A percentile compares a stretch with the other conserved stretches of the same genome.
These are phyloP conservation scores for Thielaviopsis punctulata DNA, from an alignment of 2,329 filamentous ascomycete species.

Conservation along the genomic window DNA sequence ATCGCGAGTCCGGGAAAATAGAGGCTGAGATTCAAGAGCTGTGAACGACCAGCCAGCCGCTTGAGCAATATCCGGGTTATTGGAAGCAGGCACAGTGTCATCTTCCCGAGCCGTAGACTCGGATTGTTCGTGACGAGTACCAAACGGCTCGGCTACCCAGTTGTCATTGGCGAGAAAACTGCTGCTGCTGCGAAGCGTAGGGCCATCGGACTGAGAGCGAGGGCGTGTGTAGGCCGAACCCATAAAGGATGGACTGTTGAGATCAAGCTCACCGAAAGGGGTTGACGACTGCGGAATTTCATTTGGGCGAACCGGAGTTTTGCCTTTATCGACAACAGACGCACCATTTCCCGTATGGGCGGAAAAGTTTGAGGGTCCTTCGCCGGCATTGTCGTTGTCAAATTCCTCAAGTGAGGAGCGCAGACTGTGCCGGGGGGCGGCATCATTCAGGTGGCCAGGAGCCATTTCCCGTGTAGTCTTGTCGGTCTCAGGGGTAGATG, in stretches of 20 bases:
- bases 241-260: neutral
- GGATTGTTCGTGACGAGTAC: conserved; percentile 16
- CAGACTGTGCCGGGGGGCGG: neutral
- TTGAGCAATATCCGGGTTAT: neutral
- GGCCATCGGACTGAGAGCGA: conserved; percentile 40
- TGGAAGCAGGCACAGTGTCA: neutral
- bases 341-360: neutral
- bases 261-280: neutral
- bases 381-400: neutral
- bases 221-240: conserved; percentile 12
- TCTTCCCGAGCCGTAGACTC: neutral
- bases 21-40: conserved; percentile 8
- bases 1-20: conserved; percentile 9
- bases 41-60: conserved; percentile 8
- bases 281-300: neutral
- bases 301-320: neutral
- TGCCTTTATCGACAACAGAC: neutral
- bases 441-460: too few species aligned
- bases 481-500: too few species aligned
- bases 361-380: neutral
- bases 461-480: too few species aligned
- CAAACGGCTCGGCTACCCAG: conserved; percentile 36
- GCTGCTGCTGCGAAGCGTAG: conserved; percentile 23
- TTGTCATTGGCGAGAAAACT: conserved; percentile 42
- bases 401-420: neutral